phyloP scores from a whole-genome alignment of 2,329 filamentous ascomycete species.

The Trichoderma breve region DNA sequence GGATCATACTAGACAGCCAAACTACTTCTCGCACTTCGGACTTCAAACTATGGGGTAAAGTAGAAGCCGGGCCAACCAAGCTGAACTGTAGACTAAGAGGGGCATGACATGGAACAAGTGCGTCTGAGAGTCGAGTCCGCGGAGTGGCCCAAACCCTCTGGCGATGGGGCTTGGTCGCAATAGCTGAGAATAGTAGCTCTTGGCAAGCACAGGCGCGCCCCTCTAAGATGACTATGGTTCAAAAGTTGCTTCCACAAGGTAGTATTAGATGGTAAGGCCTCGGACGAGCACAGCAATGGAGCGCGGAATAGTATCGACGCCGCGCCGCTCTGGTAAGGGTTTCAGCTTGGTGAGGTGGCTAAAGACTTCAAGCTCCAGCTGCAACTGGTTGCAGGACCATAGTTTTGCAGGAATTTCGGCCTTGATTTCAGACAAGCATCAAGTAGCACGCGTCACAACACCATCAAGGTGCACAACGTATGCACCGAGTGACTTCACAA shows the following conservation, averaged over 20 bases:
- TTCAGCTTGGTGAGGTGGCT: neutral
- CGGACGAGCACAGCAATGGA: neutral
- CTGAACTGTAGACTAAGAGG: neutral
- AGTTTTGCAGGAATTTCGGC: neutral
- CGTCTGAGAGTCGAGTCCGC: neutral
- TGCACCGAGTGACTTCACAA: neutral
- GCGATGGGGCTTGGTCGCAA: neutral
- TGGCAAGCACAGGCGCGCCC: constrained; percentile 5
- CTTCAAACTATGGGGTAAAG: neutral
- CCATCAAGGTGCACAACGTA: neutral
- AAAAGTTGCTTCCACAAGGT: neutral
- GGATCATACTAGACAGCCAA: neutral
- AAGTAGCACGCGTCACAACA: neutral
- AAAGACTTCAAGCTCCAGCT: neutral
- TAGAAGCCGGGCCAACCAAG: neutral
- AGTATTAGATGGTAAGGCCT: neutral
- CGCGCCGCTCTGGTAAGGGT: neutral
- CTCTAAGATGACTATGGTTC: neutral
- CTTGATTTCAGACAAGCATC: neutral
- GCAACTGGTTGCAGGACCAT: neutral
- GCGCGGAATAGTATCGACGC: neutral
- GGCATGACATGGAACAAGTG: neutral
- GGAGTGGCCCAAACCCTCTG: neutral
- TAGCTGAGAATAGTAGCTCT: constrained; percentile 6
- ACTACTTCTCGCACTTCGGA: neutral